Conservation (phyloP, 257 asterid species). For the Rhazya stricta region DNA sequence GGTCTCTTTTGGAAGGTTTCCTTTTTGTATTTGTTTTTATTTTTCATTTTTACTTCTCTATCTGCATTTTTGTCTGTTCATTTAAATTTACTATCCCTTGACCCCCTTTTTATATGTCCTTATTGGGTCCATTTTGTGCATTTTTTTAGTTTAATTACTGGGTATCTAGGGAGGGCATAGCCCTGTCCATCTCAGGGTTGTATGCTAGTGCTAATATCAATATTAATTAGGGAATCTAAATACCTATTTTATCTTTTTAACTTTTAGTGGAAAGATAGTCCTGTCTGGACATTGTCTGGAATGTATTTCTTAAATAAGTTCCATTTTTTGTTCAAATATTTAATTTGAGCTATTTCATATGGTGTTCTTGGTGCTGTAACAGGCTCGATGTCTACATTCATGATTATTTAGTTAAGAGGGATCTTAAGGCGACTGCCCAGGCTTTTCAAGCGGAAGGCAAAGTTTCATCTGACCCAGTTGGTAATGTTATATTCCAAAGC, state of each 20-base stretch:
- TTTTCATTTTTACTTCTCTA: neutral
- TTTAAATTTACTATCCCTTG: neutral
- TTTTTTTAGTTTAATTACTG: neutral
- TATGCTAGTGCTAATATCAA: neutral
- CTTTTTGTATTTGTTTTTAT: too few species aligned
- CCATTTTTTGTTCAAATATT: neutral
- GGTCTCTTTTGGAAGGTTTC: neutral
- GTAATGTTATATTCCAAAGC: conserved; percentile 31
- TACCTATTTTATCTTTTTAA: too few species aligned
- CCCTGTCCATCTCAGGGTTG: neutral
- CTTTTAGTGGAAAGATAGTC: neutral
- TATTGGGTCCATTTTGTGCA: neutral
- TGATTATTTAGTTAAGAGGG: conserved; percentile 94
- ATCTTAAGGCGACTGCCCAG: conserved; percentile 91
- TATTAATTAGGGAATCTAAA: neutral
- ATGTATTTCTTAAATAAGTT: neutral
- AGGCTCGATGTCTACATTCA: conserved; percentile 98
- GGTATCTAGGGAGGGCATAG: neutral
- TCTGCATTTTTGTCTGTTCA: neutral
- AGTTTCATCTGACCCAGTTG: conserved; percentile 98
- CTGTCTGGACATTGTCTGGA: neutral
- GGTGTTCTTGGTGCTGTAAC: conserved; percentile 17
- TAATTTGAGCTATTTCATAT: neutral
- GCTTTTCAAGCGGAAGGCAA: conserved; percentile 98
- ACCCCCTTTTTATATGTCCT: too few species aligned